phyloP scores from a whole-genome alignment of 2,329 filamentous ascomycete genomes.

The Xylariaceae sp. region DNA sequence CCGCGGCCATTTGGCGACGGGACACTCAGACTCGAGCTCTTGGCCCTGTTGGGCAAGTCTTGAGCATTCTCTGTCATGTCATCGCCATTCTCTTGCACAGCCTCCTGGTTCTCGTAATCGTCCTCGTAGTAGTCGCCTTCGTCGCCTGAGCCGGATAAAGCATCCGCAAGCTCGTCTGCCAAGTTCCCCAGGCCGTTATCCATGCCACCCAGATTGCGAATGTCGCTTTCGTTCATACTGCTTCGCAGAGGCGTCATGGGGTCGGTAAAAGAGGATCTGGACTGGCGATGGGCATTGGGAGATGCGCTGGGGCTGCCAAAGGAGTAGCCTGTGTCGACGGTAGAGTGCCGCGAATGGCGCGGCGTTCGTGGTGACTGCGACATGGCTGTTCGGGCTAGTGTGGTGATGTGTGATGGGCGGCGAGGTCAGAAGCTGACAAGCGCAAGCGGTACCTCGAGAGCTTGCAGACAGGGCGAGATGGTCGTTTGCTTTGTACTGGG shows the following conservation, averaged over 20 bases:
- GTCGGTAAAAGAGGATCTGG: conserved; percentile 50
- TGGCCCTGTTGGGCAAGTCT: conserved; percentile 27
- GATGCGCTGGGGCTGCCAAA: conserved; percentile 39
- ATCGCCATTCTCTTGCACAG: conserved; percentile 39
- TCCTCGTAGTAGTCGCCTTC: conserved; percentile 51
- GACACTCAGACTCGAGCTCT: conserved; percentile 41
- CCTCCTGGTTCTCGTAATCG: conserved; percentile 20
- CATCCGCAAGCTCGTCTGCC: conserved; percentile 75
- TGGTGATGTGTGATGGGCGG: too few relatives aligned
- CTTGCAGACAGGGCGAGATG: too few relatives aligned
- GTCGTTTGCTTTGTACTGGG: too few relatives aligned
- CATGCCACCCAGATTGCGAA: conserved; percentile 41
- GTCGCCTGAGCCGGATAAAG: conserved; percentile 62
- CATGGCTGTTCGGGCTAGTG: conserved; percentile 30
- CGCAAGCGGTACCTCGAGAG: too few relatives aligned
- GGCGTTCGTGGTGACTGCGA: conserved; percentile 51
- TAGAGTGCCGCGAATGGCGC: conserved; percentile 55
- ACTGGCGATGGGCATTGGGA: conserved; percentile 44
- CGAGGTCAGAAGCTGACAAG: too few relatives aligned
- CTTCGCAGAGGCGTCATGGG: conserved; percentile 45
- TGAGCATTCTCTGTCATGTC: conserved; percentile 38
- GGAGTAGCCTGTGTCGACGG: conserved; percentile 41
- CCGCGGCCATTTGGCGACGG: conserved; percentile 39
- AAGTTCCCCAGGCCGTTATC: conserved; percentile 68
- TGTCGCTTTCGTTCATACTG: conserved; percentile 46